These are phyloP conservation scores for Adansonia digitata DNA, from an alignment of 345 rosid genomes.

Conservation along the genomic window DNA sequence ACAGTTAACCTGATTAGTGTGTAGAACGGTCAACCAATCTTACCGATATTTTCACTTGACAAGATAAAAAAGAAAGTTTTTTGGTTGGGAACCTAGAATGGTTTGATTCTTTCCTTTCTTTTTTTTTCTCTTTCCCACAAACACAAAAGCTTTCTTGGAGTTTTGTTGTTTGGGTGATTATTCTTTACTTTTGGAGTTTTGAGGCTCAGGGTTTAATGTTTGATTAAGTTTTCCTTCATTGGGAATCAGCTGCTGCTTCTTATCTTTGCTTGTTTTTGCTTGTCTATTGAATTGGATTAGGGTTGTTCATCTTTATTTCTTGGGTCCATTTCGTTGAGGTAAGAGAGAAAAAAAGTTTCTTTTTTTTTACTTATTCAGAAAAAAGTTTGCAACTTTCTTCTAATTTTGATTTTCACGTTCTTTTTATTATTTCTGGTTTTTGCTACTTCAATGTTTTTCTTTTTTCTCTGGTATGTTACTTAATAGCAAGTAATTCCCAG, in stretches of 20 bases:
- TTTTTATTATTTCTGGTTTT: conserved; percentile 6
- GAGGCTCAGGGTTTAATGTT: neutral
- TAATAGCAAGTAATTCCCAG: conserved; percentile 14
- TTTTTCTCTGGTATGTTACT: neutral
- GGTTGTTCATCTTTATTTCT: conserved; percentile 15
- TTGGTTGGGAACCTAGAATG: neutral
- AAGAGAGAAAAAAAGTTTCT: conserved; percentile 18
- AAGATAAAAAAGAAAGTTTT: neutral
- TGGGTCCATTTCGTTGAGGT: conserved; percentile 34
- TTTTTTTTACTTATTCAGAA: conserved; percentile 15
- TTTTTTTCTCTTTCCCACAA: neutral
- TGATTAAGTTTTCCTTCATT: conserved; percentile 9
- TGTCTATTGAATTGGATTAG: neutral
- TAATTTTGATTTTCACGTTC: neutral
- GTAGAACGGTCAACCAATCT: too few relatives aligned
- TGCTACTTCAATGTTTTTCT: conserved; percentile 1
- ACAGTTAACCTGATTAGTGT: too few relatives aligned
- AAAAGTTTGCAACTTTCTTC: conserved; percentile 23
- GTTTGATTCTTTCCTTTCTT: neutral
- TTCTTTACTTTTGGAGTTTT: neutral
- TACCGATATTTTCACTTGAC: neutral
- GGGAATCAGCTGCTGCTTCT: conserved; percentile 16
- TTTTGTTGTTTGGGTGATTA: neutral
- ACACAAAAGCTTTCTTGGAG: neutral
- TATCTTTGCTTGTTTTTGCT: neutral